Evolutionary conservation across 176 grass and related monocot genomes (phyloP).

Genomic region (Alloteropsis semialata): DNA sequence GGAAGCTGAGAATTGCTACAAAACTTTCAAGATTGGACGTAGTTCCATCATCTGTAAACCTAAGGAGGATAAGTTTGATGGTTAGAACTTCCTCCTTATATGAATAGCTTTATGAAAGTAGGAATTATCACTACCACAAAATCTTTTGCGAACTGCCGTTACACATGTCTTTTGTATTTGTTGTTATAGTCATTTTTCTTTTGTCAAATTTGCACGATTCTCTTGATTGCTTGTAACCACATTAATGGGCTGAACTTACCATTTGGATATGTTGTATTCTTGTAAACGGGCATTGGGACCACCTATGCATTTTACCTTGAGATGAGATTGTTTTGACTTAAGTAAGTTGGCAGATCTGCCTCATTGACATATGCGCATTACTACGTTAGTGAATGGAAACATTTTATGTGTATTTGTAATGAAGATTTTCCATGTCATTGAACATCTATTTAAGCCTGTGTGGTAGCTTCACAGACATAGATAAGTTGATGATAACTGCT

Average conservation of each 20-base stretch:
- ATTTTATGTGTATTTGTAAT: background rate
- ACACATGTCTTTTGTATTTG: background rate
- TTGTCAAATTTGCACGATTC: background rate
- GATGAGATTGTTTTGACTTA: constrained; percentile 22
- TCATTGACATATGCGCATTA: background rate
- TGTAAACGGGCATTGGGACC: background rate
- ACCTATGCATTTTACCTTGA: constrained; percentile 11
- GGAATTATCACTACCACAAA: constrained; percentile 1
- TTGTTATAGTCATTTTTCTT: constrained; percentile 1
- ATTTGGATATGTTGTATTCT: background rate
- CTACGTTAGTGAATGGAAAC: background rate
- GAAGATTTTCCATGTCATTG: background rate
- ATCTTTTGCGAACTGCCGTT: background rate
- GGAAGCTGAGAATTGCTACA: constrained; percentile 55
- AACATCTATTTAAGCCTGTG: constrained; percentile 1
- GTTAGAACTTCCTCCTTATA: constrained; percentile 45
- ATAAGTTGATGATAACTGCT: constrained; percentile 17
- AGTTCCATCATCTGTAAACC: constrained; percentile 49
- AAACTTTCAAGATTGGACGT: constrained; percentile 56
- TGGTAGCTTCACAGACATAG: background rate
- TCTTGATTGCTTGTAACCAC: background rate
- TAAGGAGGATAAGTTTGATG: constrained; percentile 42
- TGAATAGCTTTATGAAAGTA: constrained; percentile 26
- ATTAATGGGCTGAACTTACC: constrained; percentile 6
- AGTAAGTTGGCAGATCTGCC: background rate